These are phyloP conservation scores for Aegle marmelos DNA, from an alignment of 345 rosid genomes.

Conservation along the genomic window DNA sequence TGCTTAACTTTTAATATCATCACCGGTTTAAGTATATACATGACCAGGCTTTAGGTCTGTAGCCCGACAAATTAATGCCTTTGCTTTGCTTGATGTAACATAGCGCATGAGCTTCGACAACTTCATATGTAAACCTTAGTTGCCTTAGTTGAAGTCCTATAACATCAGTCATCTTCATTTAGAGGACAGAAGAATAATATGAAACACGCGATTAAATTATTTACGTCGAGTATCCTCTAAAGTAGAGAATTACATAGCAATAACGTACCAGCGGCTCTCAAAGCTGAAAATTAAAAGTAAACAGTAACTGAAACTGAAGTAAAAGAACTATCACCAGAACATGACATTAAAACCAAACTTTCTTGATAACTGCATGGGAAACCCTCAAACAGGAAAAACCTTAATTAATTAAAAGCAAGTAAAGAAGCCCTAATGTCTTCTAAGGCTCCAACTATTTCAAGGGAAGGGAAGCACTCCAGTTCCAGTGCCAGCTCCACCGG, in stretches of 20 bases:
- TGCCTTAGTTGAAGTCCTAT: neutral
- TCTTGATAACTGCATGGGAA: neutral
- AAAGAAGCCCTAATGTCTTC: neutral
- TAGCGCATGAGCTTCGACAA: neutral
- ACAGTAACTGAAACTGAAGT: neutral
- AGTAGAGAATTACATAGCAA: neutral
- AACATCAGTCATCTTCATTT: neutral
- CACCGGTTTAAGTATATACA: too few relatives aligned
- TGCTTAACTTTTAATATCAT: too few relatives aligned
- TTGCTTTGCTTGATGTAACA: neutral
- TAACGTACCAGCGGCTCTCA: neutral
- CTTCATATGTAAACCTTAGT: neutral
- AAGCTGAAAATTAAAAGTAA: neutral
- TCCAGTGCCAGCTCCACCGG: constrained; percentile 12
- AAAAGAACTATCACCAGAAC: neutral
- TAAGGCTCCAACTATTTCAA: constrained; percentile 17
- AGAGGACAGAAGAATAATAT: neutral
- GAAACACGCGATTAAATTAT: neutral
- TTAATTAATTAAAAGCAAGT: neutral
- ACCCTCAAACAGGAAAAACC: neutral
- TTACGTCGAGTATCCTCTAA: neutral
- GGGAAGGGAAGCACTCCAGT: constrained; percentile 42
- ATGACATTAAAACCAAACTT: neutral
- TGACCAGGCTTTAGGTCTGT: neutral
- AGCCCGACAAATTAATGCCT: neutral